Percentiles rank a stretch among this genome's conserved stretches.
phyloP scores from a whole-genome alignment of 2,329 filamentous ascomycete species.

The Ophiostoma montium region DNA sequence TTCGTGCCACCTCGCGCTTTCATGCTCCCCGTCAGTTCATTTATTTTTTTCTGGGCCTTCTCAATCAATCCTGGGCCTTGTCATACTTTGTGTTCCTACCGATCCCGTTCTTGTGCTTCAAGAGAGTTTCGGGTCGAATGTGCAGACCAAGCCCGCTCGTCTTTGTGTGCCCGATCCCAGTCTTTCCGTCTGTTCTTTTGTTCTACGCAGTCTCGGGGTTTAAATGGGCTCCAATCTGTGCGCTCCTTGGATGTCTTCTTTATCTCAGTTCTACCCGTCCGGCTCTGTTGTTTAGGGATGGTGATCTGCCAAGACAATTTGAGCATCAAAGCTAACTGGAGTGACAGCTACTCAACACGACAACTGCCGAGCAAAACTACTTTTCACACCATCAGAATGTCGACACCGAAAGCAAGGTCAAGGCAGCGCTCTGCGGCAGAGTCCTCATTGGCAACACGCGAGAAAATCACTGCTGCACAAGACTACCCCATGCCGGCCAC shows the following conservation, averaged over 20 bases:
- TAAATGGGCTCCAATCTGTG: background rate
- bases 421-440: constrained; percentile 46
- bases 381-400: constrained; percentile 32
- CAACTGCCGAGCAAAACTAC: background rate
- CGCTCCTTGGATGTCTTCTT: constrained; percentile 12
- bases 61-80: background rate
- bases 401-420: constrained; percentile 31
- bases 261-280: background rate
- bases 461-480: constrained; percentile 24
- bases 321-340: background rate
- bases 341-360: background rate
- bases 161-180: background rate
- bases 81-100: constrained; percentile 7
- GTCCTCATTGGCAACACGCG: constrained; percentile 32
- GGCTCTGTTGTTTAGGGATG: background rate
- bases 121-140: constrained; percentile 5
- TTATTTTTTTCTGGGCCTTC: background rate
- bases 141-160: background rate
- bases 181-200: background rate
- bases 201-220: too few species aligned
- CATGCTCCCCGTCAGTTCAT: background rate
- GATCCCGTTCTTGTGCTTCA: constrained; percentile 6
- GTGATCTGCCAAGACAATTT: background rate
- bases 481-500: constrained; percentile 40
- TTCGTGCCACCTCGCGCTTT: background rate